Evolutionary conservation across 176 grass and related monocot species (phyloP).

Genomic region (Calamus simplicifolius): DNA sequence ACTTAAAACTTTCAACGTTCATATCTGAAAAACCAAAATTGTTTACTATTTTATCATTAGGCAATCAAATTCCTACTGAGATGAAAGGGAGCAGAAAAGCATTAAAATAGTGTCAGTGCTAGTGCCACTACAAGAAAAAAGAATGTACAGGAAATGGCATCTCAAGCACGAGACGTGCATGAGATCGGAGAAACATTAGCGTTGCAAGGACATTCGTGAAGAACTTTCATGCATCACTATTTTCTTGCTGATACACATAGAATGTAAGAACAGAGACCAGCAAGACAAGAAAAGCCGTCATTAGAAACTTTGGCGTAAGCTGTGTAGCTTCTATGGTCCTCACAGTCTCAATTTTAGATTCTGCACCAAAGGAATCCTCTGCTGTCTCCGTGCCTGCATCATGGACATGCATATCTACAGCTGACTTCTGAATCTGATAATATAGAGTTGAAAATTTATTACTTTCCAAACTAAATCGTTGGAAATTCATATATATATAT

Average conservation of each 20-base stretch:
- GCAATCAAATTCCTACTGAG: too few relatives aligned
- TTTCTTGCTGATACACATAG: constrained; percentile 24
- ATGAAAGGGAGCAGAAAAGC: too few relatives aligned
- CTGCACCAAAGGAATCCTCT: constrained; percentile 23
- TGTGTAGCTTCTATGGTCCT: constrained; percentile 37
- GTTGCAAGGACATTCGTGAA: too few relatives aligned
- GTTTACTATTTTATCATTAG: too few relatives aligned
- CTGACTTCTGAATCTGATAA: constrained; percentile 37
- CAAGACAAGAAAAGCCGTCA: constrained; percentile 27
- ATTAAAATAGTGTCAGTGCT: too few relatives aligned
- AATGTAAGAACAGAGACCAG: constrained; percentile 25
- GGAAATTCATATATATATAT: too few relatives aligned
- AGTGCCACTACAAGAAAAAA: too few relatives aligned
- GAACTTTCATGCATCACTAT: background rate
- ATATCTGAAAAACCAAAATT: too few relatives aligned
- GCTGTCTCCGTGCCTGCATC: constrained; percentile 19
- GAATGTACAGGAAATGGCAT: too few relatives aligned
- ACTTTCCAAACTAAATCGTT: background rate
- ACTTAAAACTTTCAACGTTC: too few relatives aligned
- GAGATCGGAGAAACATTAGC: too few relatives aligned
- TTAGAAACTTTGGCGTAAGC: constrained; percentile 42
- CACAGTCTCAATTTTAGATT: constrained; percentile 30
- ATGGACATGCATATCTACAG: background rate
- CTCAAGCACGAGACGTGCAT: too few relatives aligned
- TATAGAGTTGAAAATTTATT: constrained; percentile 9